phyloP scores from a whole-genome alignment of 2,329 filamentous ascomycete species.

The Trichoderma atroviride region DNA sequence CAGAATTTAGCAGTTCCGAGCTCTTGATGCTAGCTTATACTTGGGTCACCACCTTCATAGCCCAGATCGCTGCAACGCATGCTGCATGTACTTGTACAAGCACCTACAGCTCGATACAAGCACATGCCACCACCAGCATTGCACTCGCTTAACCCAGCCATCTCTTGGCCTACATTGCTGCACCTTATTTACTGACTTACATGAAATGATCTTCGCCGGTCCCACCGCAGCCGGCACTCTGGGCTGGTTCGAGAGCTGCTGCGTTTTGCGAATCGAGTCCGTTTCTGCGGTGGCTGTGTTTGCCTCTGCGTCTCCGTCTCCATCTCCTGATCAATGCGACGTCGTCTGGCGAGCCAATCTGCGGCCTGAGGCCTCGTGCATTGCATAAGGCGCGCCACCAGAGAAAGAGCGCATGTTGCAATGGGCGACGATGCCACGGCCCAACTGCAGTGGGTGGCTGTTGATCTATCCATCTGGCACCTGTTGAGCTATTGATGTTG shows the following conservation, averaged over 20 bases:
- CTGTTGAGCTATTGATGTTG: not conserved
- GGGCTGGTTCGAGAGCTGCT: conserved; percentile 9
- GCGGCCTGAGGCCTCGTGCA: not conserved
- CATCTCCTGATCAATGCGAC: conserved; percentile 7
- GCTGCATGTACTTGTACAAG: not conserved
- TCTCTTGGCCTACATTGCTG: not conserved
- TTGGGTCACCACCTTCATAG: not conserved
- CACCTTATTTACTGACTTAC: not conserved
- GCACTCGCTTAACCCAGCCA: conserved; percentile 15
- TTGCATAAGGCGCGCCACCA: not conserved
- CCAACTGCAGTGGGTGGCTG: not conserved
- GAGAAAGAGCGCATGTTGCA: not conserved
- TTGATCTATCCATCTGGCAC: conserved; percentile 6
- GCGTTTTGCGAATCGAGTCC: not conserved
- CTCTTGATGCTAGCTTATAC: not conserved
- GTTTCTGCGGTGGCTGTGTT: not conserved
- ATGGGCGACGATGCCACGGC: not conserved
- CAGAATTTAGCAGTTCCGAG: not conserved
- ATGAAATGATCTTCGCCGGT: conserved; percentile 17
- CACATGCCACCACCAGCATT: not conserved
- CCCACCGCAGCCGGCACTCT: conserved; percentile 19
- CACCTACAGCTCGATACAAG: not conserved
- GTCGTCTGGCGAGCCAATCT: not conserved
- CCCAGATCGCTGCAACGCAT: not conserved
- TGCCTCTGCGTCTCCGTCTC: not conserved